A percentile compares a stretch with the other conserved stretches of the same genome.
Conservation (phyloP, 1,139 yeast species). For the Debaryomycetaceae sp. region DNA sequence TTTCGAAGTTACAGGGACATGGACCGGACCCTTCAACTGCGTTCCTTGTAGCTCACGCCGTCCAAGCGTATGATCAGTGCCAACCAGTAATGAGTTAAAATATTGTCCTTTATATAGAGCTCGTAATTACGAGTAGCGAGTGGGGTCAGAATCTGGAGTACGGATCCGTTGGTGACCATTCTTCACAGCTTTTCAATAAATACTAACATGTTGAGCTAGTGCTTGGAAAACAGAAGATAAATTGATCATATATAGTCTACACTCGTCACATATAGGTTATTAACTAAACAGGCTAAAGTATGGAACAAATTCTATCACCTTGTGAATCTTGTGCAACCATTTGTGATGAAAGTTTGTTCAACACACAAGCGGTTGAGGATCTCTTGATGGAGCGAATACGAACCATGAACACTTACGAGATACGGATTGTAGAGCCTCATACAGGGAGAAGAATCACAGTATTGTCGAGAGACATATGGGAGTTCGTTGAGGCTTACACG, state of each 20-base stretch:
- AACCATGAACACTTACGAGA: neutral
- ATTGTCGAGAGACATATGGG: neutral
- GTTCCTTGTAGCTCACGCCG: too few species aligned
- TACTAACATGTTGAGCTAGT: too few species aligned
- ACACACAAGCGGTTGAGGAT: constrained; percentile 1
- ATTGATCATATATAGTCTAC: neutral
- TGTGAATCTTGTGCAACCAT: constrained; percentile 3
- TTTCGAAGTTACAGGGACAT: too few species aligned
- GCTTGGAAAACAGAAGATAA: too few species aligned
- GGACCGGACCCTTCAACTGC: too few species aligned
- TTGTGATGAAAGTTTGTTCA: constrained; percentile 2
- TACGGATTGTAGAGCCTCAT: constrained; percentile 1
- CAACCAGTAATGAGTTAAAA: too few species aligned
- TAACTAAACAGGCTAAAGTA: neutral
- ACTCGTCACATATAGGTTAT: neutral
- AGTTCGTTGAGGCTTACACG: neutral
- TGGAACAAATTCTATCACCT: constrained; percentile 1
- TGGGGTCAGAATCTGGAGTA: neutral
- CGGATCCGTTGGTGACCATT: neutral
- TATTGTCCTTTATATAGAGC: neutral
- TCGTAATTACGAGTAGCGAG: neutral
- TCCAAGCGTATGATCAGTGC: too few species aligned
- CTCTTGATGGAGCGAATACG: constrained; percentile 1
- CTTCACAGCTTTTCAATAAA: neutral
- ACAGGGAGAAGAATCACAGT: neutral